phyloP scores from a whole-genome alignment of 176 grass and related monocot genomes.

The Eremochloa ophiuroides region DNA sequence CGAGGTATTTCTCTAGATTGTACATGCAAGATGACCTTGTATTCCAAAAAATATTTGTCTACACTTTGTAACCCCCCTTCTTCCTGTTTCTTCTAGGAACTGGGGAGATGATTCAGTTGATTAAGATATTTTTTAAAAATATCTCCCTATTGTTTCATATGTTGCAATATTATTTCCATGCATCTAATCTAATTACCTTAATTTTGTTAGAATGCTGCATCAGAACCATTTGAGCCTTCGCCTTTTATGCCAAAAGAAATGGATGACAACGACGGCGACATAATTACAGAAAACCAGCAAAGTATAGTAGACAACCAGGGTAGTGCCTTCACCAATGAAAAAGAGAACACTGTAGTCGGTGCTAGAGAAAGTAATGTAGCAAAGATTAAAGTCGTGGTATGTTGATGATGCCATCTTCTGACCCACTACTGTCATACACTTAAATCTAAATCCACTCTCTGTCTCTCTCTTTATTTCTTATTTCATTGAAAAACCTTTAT shows the following conservation, averaged over 20 bases:
- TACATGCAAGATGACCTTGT: not conserved
- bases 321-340: constrained; percentile 54
- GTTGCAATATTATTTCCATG: constrained; percentile 10
- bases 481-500: not conserved
- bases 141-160: constrained; percentile 8
- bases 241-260: constrained; percentile 81
- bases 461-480: not conserved
- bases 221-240: constrained; percentile 95
- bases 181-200: constrained; percentile 24
- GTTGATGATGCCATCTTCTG: constrained; percentile 5
- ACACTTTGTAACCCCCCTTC: not conserved
- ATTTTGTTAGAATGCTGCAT: constrained; percentile 63
- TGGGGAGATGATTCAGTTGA: constrained; percentile 13
- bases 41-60: not conserved
- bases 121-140: constrained; percentile 9
- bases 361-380: constrained; percentile 89
- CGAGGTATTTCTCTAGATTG: constrained; percentile 49
- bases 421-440: not conserved
- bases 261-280: constrained; percentile 71
- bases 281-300: constrained; percentile 51
- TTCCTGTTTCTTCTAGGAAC: constrained; percentile 17
- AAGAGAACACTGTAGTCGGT: constrained; percentile 30
- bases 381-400: constrained; percentile 99
- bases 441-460: not conserved
- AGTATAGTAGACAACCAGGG: constrained; percentile 49